Evolutionary conservation across 208 protist genomes (phyloP).

Genomic region (Leishmania braziliensis): DNA sequence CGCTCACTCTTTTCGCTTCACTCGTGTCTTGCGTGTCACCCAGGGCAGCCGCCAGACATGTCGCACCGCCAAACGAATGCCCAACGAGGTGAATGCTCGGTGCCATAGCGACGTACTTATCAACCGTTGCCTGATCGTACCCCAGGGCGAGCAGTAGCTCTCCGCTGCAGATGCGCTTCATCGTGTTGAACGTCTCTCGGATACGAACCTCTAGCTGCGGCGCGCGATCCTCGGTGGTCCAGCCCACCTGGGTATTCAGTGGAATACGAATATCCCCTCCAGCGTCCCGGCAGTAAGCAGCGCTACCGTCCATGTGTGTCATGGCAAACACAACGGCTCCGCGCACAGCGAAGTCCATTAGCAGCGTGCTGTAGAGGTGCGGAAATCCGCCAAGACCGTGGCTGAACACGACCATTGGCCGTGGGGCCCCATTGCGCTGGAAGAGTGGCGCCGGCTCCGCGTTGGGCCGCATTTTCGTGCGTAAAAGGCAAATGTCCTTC

Average conservation of each 20-base stretch:
- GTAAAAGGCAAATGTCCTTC: conserved; percentile 46
- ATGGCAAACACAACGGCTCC: conserved; percentile 71
- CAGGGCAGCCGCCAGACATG: conserved; percentile 52
- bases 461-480: conserved; percentile 21
- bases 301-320: conserved; percentile 82
- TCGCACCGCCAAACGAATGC: conserved; percentile 87
- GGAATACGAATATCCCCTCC: conserved; percentile 25
- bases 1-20: conserved; percentile 10
- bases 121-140: conserved; percentile 34
- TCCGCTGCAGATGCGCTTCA: conserved; percentile 35
- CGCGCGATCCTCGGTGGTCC: conserved; percentile 47
- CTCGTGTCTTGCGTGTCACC: conserved; percentile 28
- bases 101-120: conserved; percentile 24
- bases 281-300: conserved; percentile 71
- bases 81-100: conserved; percentile 53
- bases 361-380: conserved; percentile 66
- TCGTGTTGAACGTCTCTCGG: conserved; percentile 42
- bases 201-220: conserved; percentile 62
- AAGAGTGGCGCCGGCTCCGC: conserved; percentile 44
- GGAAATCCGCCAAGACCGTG: conserved; percentile 77
- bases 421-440: conserved; percentile 30
- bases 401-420: conserved; percentile 73
- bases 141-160: conserved; percentile 46
- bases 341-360: conserved; percentile 71
- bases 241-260: conserved; percentile 37